Percentiles rank a stretch among this genome's conserved stretches.
phyloP scores from a whole-genome alignment of 345 rosid species.

The Laguncularia racemosa region DNA sequence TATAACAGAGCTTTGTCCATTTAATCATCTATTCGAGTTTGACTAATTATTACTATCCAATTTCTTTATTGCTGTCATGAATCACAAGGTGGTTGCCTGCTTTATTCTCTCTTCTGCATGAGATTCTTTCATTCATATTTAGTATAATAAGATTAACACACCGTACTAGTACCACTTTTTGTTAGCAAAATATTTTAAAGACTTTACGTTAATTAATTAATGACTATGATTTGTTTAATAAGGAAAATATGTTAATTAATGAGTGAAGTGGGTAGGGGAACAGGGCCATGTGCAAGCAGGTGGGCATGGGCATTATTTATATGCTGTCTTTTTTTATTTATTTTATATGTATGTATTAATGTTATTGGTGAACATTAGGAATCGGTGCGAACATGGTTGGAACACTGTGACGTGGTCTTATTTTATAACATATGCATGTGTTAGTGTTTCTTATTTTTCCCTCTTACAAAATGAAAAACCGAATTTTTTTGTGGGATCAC shows the following conservation, averaged over 20 bases:
- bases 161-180: too few relatives aligned
- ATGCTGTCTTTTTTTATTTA: not conserved
- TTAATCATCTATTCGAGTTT: conserved; percentile 6
- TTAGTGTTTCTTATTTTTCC: not conserved
- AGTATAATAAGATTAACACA: too few relatives aligned
- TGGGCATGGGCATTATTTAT: conserved; percentile 15
- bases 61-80: conserved; percentile 13
- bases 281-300: conserved; percentile 55
- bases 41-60: conserved; percentile 13
- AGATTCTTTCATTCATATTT: conserved; percentile 28
- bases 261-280: conserved; percentile 29
- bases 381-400: conserved; percentile 10
- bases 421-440: not conserved
- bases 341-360: too few relatives aligned
- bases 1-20: too few relatives aligned
- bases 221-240: not conserved
- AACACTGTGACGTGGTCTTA: not conserved
- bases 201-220: not conserved
- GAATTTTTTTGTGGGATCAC: conserved; percentile 16
- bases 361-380: conserved; percentile 13
- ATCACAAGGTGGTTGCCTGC: conserved; percentile 26
- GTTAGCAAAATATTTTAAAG: not conserved
- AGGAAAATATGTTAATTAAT: conserved; percentile 3
- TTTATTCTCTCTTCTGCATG: conserved; percentile 19
- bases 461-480: not conserved